Conservation (phyloP, 78 protist genomes). For the Dictyostelium brefeldianum region DNA sequence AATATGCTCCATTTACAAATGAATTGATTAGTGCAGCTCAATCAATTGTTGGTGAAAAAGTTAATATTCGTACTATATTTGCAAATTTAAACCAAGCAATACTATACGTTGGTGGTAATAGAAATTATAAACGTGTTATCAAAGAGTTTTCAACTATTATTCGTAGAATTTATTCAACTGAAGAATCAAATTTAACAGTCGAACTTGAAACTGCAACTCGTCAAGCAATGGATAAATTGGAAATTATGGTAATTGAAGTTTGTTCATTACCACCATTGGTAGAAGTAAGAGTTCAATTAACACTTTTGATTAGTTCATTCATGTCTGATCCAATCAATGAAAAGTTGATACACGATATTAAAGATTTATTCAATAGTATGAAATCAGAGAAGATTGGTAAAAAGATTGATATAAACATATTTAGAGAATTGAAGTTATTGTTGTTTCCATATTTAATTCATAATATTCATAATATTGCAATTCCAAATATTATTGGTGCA, state of each 20-base stretch:
- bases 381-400: not conserved
- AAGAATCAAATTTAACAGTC: slow-evolving; percentile 24
- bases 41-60: slow-evolving; percentile 42
- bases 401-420: slow-evolving; percentile 16
- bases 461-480: slow-evolving; percentile 17
- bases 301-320: slow-evolving; percentile 3
- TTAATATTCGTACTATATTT: slow-evolving; percentile 17
- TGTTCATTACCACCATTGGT: slow-evolving; percentile 46
- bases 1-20: slow-evolving; percentile 59
- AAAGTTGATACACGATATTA: slow-evolving; percentile 16
- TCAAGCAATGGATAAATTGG: slow-evolving; percentile 39
- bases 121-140: not conserved
- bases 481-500: slow-evolving; percentile 40
- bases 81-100: slow-evolving; percentile 15
- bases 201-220: slow-evolving; percentile 15
- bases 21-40: slow-evolving; percentile 44
- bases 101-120: slow-evolving; percentile 9
- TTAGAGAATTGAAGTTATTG: slow-evolving; percentile 30
- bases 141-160: slow-evolving; percentile 30
- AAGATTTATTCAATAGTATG: slow-evolving; percentile 33
- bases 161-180: slow-evolving; percentile 48
- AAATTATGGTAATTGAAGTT: slow-evolving; percentile 47
- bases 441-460: slow-evolving; percentile 42
- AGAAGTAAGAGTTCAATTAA: slow-evolving; percentile 32
- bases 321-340: slow-evolving; percentile 36